A percentile compares a stretch with the other conserved stretches of the same genome.
These are phyloP conservation scores for Zymoseptoria crescenta DNA, from an alignment of 2,329 filamentous ascomycete species.

Conservation along the genomic window DNA sequence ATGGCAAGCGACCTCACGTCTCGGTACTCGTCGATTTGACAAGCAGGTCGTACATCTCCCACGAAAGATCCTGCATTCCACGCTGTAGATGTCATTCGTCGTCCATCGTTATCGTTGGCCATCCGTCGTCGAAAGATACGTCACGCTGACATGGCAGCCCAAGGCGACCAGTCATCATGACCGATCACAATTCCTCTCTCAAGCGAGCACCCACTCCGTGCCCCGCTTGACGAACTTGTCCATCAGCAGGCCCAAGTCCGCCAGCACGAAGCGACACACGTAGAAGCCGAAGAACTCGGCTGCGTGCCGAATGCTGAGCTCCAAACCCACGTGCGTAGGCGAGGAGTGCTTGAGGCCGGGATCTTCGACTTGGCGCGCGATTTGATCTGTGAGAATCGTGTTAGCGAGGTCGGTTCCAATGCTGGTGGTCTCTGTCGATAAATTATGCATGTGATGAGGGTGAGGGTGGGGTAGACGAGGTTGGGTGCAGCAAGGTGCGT, in stretches of 20 bases:
- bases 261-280: conserved; percentile 86
- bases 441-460: conserved; percentile 5
- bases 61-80: not conserved
- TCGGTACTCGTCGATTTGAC: not conserved
- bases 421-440: not conserved
- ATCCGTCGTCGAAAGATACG: not conserved
- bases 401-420: conserved; percentile 1
- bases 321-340: conserved; percentile 88
- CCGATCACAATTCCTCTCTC: conserved; percentile 7
- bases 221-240: conserved; percentile 97
- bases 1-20: not conserved
- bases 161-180: not conserved
- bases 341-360: conserved; percentile 85
- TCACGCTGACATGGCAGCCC: not conserved
- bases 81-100: not conserved
- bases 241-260: conserved; percentile 73
- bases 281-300: conserved; percentile 98
- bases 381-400: conserved; percentile 59
- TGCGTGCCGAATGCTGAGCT: conserved; percentile 85
- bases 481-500: not conserved
- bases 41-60: not conserved
- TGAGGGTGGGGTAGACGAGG: not conserved
- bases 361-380: conserved; percentile 91
- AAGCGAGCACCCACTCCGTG: conserved; percentile 80
- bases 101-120: not conserved